A percentile compares a stretch with the other conserved stretches of the same genome.
Conservation (phyloP, 768 basidiomycete genomes). For the Phaffia australis region DNA sequence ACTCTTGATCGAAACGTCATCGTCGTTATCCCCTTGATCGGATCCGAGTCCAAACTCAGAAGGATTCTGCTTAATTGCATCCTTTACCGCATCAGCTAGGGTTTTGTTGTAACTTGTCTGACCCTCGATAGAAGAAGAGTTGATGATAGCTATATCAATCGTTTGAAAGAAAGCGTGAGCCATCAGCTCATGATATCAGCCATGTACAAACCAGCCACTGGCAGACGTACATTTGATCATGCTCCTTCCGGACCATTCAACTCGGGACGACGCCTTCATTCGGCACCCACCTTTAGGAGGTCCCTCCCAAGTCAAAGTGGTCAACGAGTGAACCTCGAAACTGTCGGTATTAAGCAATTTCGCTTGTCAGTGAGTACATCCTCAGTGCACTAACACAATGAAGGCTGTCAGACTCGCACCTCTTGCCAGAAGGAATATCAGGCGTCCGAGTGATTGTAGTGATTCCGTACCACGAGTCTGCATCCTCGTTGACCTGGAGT, state of each 20-base stretch:
- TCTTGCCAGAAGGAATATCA: slow-evolving; percentile 29
- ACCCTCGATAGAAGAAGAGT: slow-evolving; percentile 14
- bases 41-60: slow-evolving; percentile 25
- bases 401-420: neutral
- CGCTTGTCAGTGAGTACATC: neutral
- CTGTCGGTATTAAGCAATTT: neutral
- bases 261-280: slow-evolving; percentile 27
- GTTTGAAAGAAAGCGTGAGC: neutral
- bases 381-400: no score
- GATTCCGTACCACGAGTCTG: slow-evolving; percentile 28
- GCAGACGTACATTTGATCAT: slow-evolving; percentile 28
- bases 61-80: slow-evolving; percentile 26
- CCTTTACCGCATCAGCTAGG: slow-evolving; percentile 18
- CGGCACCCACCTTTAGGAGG: slow-evolving; percentile 22
- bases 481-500: slow-evolving; percentile 21
- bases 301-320: slow-evolving; percentile 27
- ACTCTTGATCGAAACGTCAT: neutral
- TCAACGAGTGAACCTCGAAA: slow-evolving; percentile 26
- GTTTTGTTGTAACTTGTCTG: slow-evolving; percentile 29
- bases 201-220: neutral
- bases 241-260: slow-evolving; percentile 27
- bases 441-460: slow-evolving; percentile 28
- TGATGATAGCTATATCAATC: slow-evolving; percentile 3
- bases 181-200: neutral
- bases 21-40: slow-evolving; percentile 2